Percentiles rank a stretch among this genome's conserved stretches.
Conservation (phyloP, 768 basidiomycete genomes). For the Trametes sanguinea region DNA sequence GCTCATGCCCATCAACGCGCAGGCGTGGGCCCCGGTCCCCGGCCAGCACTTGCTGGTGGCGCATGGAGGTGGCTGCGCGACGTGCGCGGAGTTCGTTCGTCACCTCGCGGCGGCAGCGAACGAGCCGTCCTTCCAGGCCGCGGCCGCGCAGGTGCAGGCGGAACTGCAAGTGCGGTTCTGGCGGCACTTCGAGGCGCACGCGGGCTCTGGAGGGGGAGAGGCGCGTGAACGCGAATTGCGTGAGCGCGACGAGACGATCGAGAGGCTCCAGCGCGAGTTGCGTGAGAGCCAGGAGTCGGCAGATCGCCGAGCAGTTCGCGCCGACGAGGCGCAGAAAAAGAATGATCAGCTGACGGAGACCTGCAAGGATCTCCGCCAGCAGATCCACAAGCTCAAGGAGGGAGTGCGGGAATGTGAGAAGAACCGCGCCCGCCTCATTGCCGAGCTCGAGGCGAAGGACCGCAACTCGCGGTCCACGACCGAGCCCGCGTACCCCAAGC, state of each 20-base stretch:
- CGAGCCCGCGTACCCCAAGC: too few relatives aligned
- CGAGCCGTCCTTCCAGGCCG: neutral
- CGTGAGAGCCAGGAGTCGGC: neutral
- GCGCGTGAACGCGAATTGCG: neutral
- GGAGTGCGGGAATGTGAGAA: too few relatives aligned
- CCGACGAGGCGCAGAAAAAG: too few relatives aligned
- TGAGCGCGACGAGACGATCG: neutral
- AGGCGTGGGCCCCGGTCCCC: neutral
- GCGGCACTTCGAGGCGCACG: neutral
- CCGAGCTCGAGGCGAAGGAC: too few relatives aligned
- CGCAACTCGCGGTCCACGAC: too few relatives aligned
- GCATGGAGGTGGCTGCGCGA: neutral
- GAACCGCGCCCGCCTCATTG: too few relatives aligned
- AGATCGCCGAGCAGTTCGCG: neutral
- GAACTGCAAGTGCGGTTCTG: neutral
- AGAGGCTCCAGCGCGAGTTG: neutral
- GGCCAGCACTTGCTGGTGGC: neutral
- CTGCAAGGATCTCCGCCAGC: too few relatives aligned
- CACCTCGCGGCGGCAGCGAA: neutral
- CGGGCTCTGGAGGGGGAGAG: neutral
- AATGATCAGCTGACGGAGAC: too few relatives aligned
- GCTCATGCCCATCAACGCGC: neutral
- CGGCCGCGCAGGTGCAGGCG: neutral
- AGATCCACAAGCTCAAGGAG: too few relatives aligned
- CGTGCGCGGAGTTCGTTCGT: neutral